Evolutionary conservation across 2,329 filamentous ascomycete species (phyloP), one percentile per base, ranked within the genome.

Genomic region (Gnomoniopsis sp.): DNA sequence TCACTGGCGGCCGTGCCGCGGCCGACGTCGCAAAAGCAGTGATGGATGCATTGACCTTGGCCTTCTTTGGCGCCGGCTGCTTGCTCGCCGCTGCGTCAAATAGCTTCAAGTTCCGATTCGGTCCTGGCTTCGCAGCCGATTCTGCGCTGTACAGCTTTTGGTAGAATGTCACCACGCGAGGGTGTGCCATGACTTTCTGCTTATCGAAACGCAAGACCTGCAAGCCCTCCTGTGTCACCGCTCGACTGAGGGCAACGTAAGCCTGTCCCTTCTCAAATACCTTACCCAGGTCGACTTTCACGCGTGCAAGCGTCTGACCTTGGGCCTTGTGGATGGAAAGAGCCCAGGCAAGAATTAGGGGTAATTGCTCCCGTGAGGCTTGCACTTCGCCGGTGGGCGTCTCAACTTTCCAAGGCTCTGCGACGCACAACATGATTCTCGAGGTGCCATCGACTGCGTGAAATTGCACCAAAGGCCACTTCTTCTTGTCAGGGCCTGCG

Each of bases 251-350:
- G 53, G 95, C 95, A 53, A 99, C 95, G 69, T 99, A 99, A 6
- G 95, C 95, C 72, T 99, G 95, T 0, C 95, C 95, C 73, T 96
- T 97, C 71, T 99, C 95, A 67, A 99, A 99, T 1, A 96, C 90
- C 62, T 86, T 89, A 33, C 91, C 90, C 0, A 99, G 80, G 70
- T 99, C 92, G 26, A 99, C 95, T 69, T 96, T 96, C 60, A 99
- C 95, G 53, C 93, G 83, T 69, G 96, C 92, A 26, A 97, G 77
- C 1, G 93, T 98, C 72, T 98, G 93, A 1, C 93, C 93, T 71
- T 98, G 93, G 1, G 95, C 95, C 75, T 99, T 99, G 78, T 99
- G 95, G 60, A 99, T 99, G 1, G 92, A 96, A 21, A 99, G 77
- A 2, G 95, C 95, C 95, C 95, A 99, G 0, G 95, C 95, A 33